These are phyloP conservation scores for Zygoascus tannicola DNA, from an alignment of 805 yeast genomes.

Conservation along the genomic window DNA sequence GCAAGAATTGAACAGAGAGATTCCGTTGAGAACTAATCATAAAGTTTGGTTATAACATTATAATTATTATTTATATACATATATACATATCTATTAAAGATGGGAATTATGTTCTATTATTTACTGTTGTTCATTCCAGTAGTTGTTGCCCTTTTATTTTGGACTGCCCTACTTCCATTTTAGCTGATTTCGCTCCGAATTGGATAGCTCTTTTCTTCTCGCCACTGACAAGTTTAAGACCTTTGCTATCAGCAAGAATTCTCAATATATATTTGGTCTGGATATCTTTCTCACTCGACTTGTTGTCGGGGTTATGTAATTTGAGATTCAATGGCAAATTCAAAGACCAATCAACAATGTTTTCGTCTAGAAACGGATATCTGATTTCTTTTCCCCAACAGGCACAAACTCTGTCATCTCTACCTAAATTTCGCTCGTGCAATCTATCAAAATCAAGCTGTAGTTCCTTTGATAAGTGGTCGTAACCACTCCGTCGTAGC, in stretches of 20 bases:
- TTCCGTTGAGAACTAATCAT: too few species aligned
- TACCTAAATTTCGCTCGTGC: slow-evolving; percentile 69
- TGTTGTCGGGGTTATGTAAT: slow-evolving; percentile 12
- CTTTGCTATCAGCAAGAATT: slow-evolving; percentile 41
- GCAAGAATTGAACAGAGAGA: too few species aligned
- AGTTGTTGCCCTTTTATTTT: slow-evolving; percentile 63
- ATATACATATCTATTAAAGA: neutral
- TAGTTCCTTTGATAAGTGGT: slow-evolving; percentile 48
- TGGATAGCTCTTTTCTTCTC: slow-evolving; percentile 94
- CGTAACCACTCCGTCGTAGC: slow-evolving; percentile 30
- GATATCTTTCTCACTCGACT: slow-evolving; percentile 14
- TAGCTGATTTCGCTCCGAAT: slow-evolving; percentile 93
- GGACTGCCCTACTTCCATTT: slow-evolving; percentile 74
- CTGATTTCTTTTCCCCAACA: slow-evolving; percentile 84
- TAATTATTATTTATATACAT: neutral
- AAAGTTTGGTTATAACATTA: neutral
- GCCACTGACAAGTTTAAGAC: slow-evolving; percentile 45
- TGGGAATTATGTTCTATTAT: neutral
- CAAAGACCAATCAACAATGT: slow-evolving; percentile 38
- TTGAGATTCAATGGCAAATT: slow-evolving; percentile 31
- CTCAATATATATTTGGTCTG: slow-evolving; percentile 51
- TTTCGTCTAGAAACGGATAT: slow-evolving; percentile 72
- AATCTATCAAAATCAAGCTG: slow-evolving; percentile 62
- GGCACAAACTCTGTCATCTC: slow-evolving; percentile 86
- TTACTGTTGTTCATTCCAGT: slow-evolving; percentile 1